A percentile compares a stretch with the other conserved stretches of the same genome.
Conservation (phyloP, 768 basidiomycete species). For the Amanita molliuscula region DNA sequence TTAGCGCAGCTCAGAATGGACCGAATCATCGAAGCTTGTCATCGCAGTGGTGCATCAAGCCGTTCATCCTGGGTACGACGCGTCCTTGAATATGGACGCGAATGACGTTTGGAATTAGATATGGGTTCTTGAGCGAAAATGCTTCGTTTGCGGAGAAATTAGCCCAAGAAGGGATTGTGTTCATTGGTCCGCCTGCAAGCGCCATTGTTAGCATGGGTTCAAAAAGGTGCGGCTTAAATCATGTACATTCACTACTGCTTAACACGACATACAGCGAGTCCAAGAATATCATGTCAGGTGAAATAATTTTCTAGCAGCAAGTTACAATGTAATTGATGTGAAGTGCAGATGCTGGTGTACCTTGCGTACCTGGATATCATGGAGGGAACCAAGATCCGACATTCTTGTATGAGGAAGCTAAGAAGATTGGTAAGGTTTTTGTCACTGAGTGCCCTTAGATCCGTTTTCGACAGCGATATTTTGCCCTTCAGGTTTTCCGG, state of each 20-base stretch:
- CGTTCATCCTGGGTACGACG: constrained; percentile 79
- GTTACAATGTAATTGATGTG: constrained; percentile 5
- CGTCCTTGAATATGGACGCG: not conserved
- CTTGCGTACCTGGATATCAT: constrained; percentile 93
- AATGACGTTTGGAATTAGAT: constrained; percentile 27
- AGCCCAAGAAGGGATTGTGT: constrained; percentile 71
- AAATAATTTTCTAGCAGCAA: constrained; percentile 14
- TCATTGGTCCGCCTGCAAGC: constrained; percentile 82
- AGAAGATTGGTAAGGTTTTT: constrained; percentile 46
- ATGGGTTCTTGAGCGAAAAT: constrained; percentile 91
- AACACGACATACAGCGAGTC: constrained; percentile 52
- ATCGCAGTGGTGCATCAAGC: constrained; percentile 83
- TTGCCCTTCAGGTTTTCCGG: constrained; percentile 57
- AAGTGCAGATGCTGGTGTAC: constrained; percentile 70
- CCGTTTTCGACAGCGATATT: not conserved
- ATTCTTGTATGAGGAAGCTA: constrained; percentile 59
- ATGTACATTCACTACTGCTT: not conserved
- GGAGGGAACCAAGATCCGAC: constrained; percentile 68
- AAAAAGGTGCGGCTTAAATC: constrained; percentile 52
- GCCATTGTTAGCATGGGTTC: constrained; percentile 94
- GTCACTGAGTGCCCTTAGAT: not conserved
- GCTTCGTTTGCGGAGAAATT: constrained; percentile 69
- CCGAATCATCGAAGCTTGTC: constrained; percentile 80
- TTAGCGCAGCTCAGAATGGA: constrained; percentile 64
- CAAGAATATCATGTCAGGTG: constrained; percentile 88